Evolutionary conservation across 306 rosid species (phyloP).

Genomic region (Rosa lucieae): DNA sequence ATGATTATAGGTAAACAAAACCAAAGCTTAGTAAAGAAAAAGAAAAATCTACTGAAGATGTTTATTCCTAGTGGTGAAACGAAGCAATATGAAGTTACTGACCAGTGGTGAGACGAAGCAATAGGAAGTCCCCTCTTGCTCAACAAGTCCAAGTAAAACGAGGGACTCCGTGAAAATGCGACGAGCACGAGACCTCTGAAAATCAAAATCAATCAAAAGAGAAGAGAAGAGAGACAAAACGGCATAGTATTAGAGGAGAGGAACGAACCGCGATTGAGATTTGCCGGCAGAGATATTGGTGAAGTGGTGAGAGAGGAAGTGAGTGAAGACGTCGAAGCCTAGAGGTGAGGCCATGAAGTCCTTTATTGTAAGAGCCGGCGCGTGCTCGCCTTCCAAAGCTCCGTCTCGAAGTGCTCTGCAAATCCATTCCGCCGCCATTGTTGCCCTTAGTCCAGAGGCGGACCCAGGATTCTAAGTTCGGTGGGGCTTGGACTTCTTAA

Average conservation of each 20-base stretch:
- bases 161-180: conserved; percentile 70
- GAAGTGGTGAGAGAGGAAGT: conserved; percentile 63
- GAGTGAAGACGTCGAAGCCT: conserved; percentile 53
- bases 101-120: conserved; percentile 63
- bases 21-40: background rate
- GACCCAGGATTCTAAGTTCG: too few relatives aligned
- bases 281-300: conserved; percentile 53
- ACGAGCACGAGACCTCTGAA: conserved; percentile 68
- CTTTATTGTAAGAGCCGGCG: conserved; percentile 74
- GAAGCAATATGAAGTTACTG: conserved; percentile 20
- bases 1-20: background rate
- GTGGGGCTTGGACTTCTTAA: too few relatives aligned
- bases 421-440: conserved; percentile 85
- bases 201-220: background rate
- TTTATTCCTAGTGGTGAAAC: background rate
- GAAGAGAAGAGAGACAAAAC: background rate
- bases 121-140: conserved; percentile 48
- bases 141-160: conserved; percentile 52
- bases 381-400: conserved; percentile 79
- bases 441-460: background rate
- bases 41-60: background rate
- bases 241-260: background rate
- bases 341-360: conserved; percentile 69
- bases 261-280: conserved; percentile 73
- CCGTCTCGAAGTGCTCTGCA: conserved; percentile 76